phyloP scores from a whole-genome alignment of 768 basidiomycete genomes.

The Pulveroboletus ravenelii region DNA sequence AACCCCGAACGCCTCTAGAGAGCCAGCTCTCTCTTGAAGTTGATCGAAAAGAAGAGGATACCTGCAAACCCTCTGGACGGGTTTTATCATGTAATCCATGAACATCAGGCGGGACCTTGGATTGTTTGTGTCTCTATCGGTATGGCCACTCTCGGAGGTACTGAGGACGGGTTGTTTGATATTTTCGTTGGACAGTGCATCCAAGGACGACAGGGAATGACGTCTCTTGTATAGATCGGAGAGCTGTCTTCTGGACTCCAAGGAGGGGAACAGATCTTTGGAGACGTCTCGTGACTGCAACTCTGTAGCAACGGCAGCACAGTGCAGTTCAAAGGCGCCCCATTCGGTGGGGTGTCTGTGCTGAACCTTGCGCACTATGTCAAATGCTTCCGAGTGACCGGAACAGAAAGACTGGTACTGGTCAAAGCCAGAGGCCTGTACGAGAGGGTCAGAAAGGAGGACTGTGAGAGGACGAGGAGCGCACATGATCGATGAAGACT shows the following conservation, averaged over 20 bases:
- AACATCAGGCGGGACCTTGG: conserved; percentile 50
- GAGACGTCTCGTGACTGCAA: conserved; percentile 19
- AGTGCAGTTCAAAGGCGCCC: conserved; percentile 79
- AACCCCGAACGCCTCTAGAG: too few relatives aligned
- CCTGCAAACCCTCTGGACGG: conserved; percentile 93
- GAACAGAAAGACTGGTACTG: conserved; percentile 86
- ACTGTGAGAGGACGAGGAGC: conserved; percentile 2
- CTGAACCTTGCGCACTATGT: conserved; percentile 63
- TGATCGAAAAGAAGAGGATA: conserved; percentile 88
- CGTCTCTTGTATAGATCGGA: conserved; percentile 36
- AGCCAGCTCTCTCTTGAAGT: conserved; percentile 35
- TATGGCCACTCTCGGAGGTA: conserved; percentile 29
- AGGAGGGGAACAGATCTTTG: conserved; percentile 4
- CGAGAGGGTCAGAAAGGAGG: conserved; percentile 3
- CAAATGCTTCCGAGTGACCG: conserved; percentile 77
- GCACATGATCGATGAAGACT: conserved; percentile 56
- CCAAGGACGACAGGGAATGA: conserved; percentile 50
- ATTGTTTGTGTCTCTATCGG: conserved; percentile 22
- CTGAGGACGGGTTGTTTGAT: conserved; percentile 31
- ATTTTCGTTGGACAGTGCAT: conserved; percentile 34
- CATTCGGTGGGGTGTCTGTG: conserved; percentile 68
- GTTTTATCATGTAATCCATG: conserved; percentile 92
- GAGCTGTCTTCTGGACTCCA: conserved; percentile 5
- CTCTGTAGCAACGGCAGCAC: conserved; percentile 49
- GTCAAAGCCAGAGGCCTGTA: conserved; percentile 67